Evolutionary conservation across 306 rosid species (phyloP), one percentile per base, ranked within the genome.

Genomic region (Chamaecrista fasciculata): DNA sequence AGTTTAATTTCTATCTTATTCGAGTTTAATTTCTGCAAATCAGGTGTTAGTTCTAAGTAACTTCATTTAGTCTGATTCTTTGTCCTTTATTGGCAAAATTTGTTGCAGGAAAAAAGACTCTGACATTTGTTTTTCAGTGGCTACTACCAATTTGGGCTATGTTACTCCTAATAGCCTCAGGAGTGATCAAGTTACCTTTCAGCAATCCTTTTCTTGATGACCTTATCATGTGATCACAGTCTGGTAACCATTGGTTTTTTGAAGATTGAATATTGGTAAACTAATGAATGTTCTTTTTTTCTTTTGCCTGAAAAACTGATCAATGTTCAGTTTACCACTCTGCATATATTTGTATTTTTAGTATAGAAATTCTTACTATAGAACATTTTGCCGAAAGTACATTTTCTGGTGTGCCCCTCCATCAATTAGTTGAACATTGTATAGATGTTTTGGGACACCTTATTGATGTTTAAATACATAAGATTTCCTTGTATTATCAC

Each of bases 131-230:
- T 18, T 34, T 90, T 48, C 71, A 69, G 48, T 91, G 97, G 99
- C 33, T 91, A 42, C 76, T 93, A 16, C 97, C 97, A 37, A 62
- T 93, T 42, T 93, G 98, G 99, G 74, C 60, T 4, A 33, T 88
- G 43, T 73, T 78, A 64, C 72, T 94, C 14, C 77, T 95, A 16
- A 72, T 89, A 47, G 96, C 99, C 15, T 71, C 72, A 68, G 99
- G 99, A 18, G 60, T 65, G 68, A 81, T 91, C 74, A 86, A 89
- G 86, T 82, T 91, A 34, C 97, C 96, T 18, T 86, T 88, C 78
- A 77, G 47, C 74, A 65, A 46, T 28, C 84, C 89, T 53, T 70
- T 82, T 60, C 83, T 94, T 44, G 88, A 91, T 81, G 84, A 95
- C 62, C 78, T 95, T 9, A 58, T 87, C 44, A 64, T 84, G 95